Evolutionary conservation across 2,329 filamentous ascomycete species (phyloP).

Genomic region (Canariomyces notabilis): DNA sequence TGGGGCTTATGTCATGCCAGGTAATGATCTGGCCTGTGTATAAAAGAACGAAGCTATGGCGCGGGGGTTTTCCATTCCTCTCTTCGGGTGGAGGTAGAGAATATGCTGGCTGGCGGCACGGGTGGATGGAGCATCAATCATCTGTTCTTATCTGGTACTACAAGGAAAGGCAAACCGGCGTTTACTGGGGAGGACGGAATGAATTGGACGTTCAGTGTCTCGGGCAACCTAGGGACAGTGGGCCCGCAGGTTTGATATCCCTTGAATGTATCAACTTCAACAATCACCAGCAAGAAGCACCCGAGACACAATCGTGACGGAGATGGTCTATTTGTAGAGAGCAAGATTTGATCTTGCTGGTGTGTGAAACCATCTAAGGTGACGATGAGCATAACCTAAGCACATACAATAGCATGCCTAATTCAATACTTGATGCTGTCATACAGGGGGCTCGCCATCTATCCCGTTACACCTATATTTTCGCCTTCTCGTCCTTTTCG

Average conservation of each 20-base stretch:
- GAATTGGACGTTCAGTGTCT: not conserved
- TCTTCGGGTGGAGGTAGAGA: too few species aligned
- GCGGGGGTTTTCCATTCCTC: too few species aligned
- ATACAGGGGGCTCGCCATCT: not conserved
- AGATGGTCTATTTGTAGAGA: not conserved
- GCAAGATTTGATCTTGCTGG: not conserved
- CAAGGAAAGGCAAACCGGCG: not conserved
- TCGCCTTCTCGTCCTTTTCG: too few species aligned
- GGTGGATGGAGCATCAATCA: not conserved
- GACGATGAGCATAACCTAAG: not conserved
- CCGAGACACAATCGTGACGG: too few species aligned
- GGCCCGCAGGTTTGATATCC: conserved; percentile 14
- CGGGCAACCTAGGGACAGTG: not conserved
- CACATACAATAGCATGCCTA: not conserved
- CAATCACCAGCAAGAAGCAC: not conserved
- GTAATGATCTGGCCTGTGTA: too few species aligned
- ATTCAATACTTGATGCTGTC: not conserved
- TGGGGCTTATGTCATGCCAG: too few species aligned
- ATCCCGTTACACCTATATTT: not conserved
- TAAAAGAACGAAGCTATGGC: too few species aligned
- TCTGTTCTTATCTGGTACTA: not conserved
- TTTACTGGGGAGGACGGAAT: not conserved
- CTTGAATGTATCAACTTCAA: conserved; percentile 4
- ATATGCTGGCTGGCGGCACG: too few species aligned
- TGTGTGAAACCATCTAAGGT: not conserved